Conservation (phyloP, 495 filamentous ascomycete genomes). For the Podospora conica region DNA sequence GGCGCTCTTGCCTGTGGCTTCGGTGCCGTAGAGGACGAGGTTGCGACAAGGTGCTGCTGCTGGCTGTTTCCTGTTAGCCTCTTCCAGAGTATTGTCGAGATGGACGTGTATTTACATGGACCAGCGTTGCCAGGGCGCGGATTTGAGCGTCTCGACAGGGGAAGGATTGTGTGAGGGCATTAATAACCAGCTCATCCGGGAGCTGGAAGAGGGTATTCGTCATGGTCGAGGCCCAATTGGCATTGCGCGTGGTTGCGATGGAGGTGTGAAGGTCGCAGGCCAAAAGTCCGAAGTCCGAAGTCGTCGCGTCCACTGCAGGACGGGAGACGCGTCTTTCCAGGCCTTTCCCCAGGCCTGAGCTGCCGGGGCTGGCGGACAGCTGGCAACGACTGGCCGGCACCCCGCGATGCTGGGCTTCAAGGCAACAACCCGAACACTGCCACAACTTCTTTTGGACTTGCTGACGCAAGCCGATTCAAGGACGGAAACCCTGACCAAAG, state of each 20-base stretch:
- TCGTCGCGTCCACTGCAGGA: not conserved
- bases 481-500: not conserved
- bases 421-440: not conserved
- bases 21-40: slow-evolving; percentile 76
- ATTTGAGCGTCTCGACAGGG: slow-evolving; percentile 63
- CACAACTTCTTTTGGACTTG: not conserved
- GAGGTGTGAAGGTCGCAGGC: not conserved
- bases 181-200: slow-evolving; percentile 48
- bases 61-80: slow-evolving; percentile 24
- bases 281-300: not conserved
- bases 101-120: slow-evolving; percentile 41
- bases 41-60: slow-evolving; percentile 45
- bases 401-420: not conserved
- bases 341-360: not conserved
- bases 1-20: slow-evolving; percentile 83
- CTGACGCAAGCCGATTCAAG: not conserved
- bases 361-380: not conserved
- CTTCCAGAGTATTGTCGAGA: not conserved
- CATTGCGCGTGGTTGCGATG: not conserved
- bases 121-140: slow-evolving; percentile 53
- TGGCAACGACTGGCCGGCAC: not conserved
- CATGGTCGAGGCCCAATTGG: slow-evolving; percentile 11
- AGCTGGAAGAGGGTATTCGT: slow-evolving; percentile 34
- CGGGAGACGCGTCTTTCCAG: not conserved
- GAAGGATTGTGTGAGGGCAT: slow-evolving; percentile 42